Conservation (phyloP, 805 yeast species). For the Yamadazyma takamatsuzukensis region DNA sequence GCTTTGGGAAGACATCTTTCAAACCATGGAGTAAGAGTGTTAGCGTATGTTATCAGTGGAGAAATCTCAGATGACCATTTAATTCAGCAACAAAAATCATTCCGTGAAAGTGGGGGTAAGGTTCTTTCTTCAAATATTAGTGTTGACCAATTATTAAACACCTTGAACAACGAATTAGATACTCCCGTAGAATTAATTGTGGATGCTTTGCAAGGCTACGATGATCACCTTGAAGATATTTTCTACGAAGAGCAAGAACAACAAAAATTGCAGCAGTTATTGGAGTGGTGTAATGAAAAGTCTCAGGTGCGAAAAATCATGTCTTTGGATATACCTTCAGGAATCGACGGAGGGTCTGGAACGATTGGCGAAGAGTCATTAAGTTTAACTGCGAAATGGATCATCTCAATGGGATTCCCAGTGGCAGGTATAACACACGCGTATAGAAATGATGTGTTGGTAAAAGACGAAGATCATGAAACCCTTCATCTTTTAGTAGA, state of each 20-base stretch:
- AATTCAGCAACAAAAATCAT: constrained; percentile 49
- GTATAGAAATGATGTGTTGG: constrained; percentile 50
- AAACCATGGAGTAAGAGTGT: constrained; percentile 68
- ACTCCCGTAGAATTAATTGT: constrained; percentile 76
- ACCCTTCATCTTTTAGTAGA: constrained; percentile 62
- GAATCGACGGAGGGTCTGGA: constrained; percentile 82
- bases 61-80: constrained; percentile 43
- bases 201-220: constrained; percentile 85
- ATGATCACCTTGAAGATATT: constrained; percentile 61
- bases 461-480: constrained; percentile 42
- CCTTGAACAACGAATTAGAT: constrained; percentile 45
- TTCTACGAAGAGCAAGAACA: constrained; percentile 37
- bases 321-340: constrained; percentile 80
- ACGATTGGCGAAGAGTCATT: constrained; percentile 26
- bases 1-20: constrained; percentile 77
- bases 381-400: constrained; percentile 48
- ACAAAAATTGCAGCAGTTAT: constrained; percentile 38
- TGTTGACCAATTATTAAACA: constrained; percentile 32
- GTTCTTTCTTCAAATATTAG: constrained; percentile 31
- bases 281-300: constrained; percentile 64
- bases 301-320: constrained; percentile 39
- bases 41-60: constrained; percentile 43
- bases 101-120: constrained; percentile 68
- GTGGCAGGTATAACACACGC: constrained; percentile 58
- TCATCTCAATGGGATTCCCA: constrained; percentile 73